Base-by-base conservation (phyloP, 2,329 filamentous ascomycete species). In the Penicillium sp. region DNA sequence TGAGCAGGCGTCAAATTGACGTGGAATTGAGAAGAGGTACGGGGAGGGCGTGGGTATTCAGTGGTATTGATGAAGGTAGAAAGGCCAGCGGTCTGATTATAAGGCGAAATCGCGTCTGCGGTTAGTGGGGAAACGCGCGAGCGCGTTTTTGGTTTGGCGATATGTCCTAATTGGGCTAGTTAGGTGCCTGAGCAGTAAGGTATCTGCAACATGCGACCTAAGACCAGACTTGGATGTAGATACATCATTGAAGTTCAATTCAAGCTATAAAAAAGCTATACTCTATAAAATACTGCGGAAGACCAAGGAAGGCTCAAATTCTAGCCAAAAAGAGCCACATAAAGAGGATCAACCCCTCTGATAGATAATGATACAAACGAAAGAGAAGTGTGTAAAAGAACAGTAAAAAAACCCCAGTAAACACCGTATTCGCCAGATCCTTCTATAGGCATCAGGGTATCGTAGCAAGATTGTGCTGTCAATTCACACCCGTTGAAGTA, bases 361-460 rank as follows among this genome's bases (percentile, higher is more conserved):
- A 2, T 11, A 31, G 5, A 44, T 38, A 48, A 50, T 26, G 26
- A 38, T 29, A 56, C 40, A 52, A 41, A 44, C 31, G 47, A 45
- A 50, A 42, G 23, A 42, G 29, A 53, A 47, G 45, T 35, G 38
- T 23, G 50, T 32, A 37, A 40, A 42, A 24, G 52, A 47, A 36
- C 34, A n/a, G 9, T 34, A 14, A 11, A 43, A 38, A 54, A 43
- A 35, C 43, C 42, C 37, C 42, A 41, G 44, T 50, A 49, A 63
- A 65, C 64, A 50, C 64, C 62, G 46, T 37, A 47, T 50, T 62
- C 64, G 60, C 65, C 65, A 49, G 45, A 46, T 59, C 60, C 56
- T 49, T 65, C 56, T 66, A 66, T 64, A 54, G 54, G 57, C 50
- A 59, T 58, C 46, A 50, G 59, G 64, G 62, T 67, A 67, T 66